Evolutionary conservation across 2,329 filamentous ascomycete species (phyloP), one percentile per base, ranked within the genome.

Genomic region (Penicillium italicum): DNA sequence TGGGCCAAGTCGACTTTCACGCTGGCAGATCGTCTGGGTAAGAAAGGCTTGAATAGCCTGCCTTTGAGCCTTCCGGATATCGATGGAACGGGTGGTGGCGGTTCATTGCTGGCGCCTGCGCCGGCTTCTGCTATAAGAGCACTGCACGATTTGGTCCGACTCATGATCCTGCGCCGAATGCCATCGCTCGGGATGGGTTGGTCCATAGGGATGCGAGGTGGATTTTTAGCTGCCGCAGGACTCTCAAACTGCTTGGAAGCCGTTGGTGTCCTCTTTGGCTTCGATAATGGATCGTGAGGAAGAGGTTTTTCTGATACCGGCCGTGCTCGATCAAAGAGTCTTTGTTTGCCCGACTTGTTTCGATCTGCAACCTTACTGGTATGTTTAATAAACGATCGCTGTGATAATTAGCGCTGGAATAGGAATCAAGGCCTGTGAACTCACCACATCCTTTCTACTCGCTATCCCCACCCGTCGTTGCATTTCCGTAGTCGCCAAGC

Each of bases 401-500:
- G 50, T 9, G 26, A 38, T 16, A 20, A 31, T 63, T 50, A 63
- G 53, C 28, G 31, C 30, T 31, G 10, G 20, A 50, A 38, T 22
- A 20, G 5, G 22, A 26, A 22, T 36, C 18, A 30, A 16, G 31
- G 7, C 14, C n/a, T 30, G 16, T 14, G 6, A 81, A 90, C 88
- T 79, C 85, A 84, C 69, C 85, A 69, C 62, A 37, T 68, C 89
- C 69, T 86, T 86, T 50, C 90, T 84, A 76, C 90, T 95, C 40
- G 93, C 88, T 68, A 90, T 85, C 18, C 89, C 91, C 42, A 91
- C 91, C 67, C 90, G 86, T 70, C 85, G 86, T 70, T 95, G 87
- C 81, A 97, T 95, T 71, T 96, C 90, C 16, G 85, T 84, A 51
- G 95, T 86, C 62, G 94, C 89, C 50, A 84, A 85, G 60, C 85